A percentile compares a stretch with the other conserved stretches of the same genome.
Conservation (phyloP, 2,329 filamentous ascomycete genomes). For the Thelonectria olida region DNA sequence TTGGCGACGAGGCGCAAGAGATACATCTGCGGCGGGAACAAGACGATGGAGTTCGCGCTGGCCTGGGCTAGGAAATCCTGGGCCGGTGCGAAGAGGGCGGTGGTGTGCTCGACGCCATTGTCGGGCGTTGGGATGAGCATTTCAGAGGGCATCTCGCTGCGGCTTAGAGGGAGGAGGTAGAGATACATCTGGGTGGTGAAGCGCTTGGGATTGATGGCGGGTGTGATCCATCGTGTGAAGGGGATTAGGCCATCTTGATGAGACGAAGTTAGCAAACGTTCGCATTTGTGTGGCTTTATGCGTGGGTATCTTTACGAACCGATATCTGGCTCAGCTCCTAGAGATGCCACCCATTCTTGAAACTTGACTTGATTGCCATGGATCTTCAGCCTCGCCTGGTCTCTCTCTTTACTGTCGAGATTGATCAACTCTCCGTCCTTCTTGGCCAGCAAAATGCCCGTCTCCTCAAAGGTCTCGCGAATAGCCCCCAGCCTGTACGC, state of each 20-base stretch:
- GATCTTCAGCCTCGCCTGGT: slow-evolving; percentile 73
- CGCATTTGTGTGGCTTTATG: neutral
- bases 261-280: slow-evolving; percentile 15
- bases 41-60: slow-evolving; percentile 72
- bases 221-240: slow-evolving; percentile 94
- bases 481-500: slow-evolving; percentile 86
- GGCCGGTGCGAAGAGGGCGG: slow-evolving; percentile 79
- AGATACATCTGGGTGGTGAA: slow-evolving; percentile 98
- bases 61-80: slow-evolving; percentile 75
- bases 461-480: slow-evolving; percentile 94
- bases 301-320: slow-evolving; percentile 53
- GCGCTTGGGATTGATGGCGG: slow-evolving; percentile 73
- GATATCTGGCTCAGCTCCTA: slow-evolving; percentile 71
- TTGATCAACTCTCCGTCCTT: slow-evolving; percentile 65
- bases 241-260: slow-evolving; percentile 72
- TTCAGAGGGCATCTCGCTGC: slow-evolving; percentile 48
- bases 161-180: slow-evolving; percentile 76
- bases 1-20: slow-evolving; percentile 68
- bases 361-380: slow-evolving; percentile 75
- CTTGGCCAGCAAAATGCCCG: slow-evolving; percentile 81
- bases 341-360: slow-evolving; percentile 65
- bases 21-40: slow-evolving; percentile 92
- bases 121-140: slow-evolving; percentile 76
- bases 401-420: slow-evolving; percentile 66
- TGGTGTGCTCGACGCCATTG: slow-evolving; percentile 72